Percentiles rank a stretch among this genome's conserved stretches.
Evolutionary conservation across 2,329 filamentous ascomycete genomes (phyloP).

Genomic region (Akanthomyces lecanii): DNA sequence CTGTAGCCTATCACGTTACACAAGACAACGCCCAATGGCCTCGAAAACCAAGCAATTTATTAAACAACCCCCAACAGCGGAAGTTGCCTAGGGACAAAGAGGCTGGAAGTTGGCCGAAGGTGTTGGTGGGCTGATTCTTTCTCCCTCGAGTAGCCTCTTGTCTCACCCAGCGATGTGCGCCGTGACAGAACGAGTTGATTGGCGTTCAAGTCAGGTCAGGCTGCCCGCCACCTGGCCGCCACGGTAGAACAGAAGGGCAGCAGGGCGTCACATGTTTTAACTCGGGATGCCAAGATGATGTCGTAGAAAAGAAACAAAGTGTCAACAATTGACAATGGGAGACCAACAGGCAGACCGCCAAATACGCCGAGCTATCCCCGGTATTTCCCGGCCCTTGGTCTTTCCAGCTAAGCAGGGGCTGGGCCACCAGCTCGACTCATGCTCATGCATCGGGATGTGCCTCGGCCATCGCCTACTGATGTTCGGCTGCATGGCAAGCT

Average conservation of each 20-base stretch:
- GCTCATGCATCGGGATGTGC: not conserved
- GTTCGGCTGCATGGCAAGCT: not conserved
- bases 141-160: not conserved
- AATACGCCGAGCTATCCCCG: not conserved
- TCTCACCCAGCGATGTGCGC: not conserved
- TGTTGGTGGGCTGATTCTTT: not conserved
- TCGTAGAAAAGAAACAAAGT: not conserved
- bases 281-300: not conserved
- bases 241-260: not conserved
- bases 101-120: not conserved
- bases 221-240: not conserved
- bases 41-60: not conserved
- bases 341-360: not conserved
- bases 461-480: not conserved
- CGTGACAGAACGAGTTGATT: not conserved
- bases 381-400: not conserved
- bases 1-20: not conserved
- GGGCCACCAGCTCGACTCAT: not conserved
- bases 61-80: not conserved
- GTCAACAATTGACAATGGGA: not conserved
- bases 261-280: not conserved
- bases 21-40: not conserved
- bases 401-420: not conserved
- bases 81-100: not conserved
- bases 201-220: not conserved